Base-by-base conservation (phyloP, 176 grass and related monocot species). In the Carex parvula region DNA sequence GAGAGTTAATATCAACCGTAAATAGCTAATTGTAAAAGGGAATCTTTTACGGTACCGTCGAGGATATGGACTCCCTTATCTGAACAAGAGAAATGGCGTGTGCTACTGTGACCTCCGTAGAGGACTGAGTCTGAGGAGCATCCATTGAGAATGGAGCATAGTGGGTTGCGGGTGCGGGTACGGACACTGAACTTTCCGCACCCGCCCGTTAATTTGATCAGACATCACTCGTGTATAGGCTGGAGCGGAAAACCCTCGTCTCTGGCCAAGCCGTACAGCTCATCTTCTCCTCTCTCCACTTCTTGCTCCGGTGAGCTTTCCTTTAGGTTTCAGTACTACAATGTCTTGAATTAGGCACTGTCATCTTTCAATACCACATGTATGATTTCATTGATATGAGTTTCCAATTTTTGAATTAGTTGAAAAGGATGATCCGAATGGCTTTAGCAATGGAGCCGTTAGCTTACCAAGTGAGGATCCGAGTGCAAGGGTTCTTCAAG, bases 401-500 rank as follows among this genome's bases (percentile, higher is more conserved):
- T 20, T 35, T 37, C 16, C 32, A 16, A 29, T 55, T 61, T 48
- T 74, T 84, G 18, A 26, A 61, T 41, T 48, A 73, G 64, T 60
- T 84, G 82, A 60, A 4, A 84, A 70, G 8, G 83, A 75, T 16
- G 84, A 84, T 84, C 50, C 54, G 50, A 65, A 56, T 70, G 62
- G 80, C n/a, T 88, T 80, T 59, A 75, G 72, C 79, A 87, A 87
- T 9, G 87, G 90, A 41, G 81, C 85, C 33, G 39, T 84, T 81
- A 71, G 80, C 33, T 86, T 77, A 53, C 74, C 77, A 74, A 64
- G 8, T 20, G 89, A 93, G 56, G 81, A 84, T 80, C 84, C 84
- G 20, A 57, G 54, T 0, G 72, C 83, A 59, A 91, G 82, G 64
- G 89, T 93, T 88, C 89, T 98, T 69, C 89, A 98, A 62, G 89